Percentiles rank a stretch among this genome's conserved stretches.
These are phyloP conservation scores for Fusarium sp. DNA, from an alignment of 2,329 filamentous ascomycete species.

Conservation along the genomic window DNA sequence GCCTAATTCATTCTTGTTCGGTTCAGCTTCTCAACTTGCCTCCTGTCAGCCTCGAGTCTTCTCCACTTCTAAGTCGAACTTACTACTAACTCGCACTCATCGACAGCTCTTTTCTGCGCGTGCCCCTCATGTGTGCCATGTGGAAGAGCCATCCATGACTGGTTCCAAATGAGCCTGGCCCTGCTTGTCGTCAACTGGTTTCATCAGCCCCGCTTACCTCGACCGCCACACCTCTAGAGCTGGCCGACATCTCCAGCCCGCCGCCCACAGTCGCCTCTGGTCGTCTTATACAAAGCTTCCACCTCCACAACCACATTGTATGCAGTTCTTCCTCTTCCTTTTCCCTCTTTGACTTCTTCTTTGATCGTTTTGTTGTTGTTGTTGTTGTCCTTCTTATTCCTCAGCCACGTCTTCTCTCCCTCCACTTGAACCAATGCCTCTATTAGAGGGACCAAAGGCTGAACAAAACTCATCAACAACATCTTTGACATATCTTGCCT, in stretches of 20 bases:
- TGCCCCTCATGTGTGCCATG: conserved; percentile 48
- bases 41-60: conserved; percentile 31
- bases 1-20: conserved; percentile 8
- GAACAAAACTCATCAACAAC: conserved; percentile 2
- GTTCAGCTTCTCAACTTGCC: conserved; percentile 13
- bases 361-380: not conserved
- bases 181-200: conserved; percentile 58
- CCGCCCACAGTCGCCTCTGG: conserved; percentile 30
- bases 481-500: not conserved
- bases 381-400: not conserved
- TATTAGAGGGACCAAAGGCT: not conserved
- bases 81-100: conserved; percentile 46
- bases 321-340: conserved; percentile 38
- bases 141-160: conserved; percentile 52
- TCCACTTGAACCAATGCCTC: not conserved
- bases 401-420: not conserved
- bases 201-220: conserved; percentile 58
- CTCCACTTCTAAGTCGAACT: conserved; percentile 28
- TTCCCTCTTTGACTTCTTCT: conserved; percentile 10
- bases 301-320: conserved; percentile 43
- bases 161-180: conserved; percentile 62
- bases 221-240: conserved; percentile 56
- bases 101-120: conserved; percentile 49
- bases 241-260: conserved; percentile 63
- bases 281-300: conserved; percentile 45